phyloP scores from a whole-genome alignment of 129 eudicot genomes.

The Rutidosis leptorrhynchoides region DNA sequence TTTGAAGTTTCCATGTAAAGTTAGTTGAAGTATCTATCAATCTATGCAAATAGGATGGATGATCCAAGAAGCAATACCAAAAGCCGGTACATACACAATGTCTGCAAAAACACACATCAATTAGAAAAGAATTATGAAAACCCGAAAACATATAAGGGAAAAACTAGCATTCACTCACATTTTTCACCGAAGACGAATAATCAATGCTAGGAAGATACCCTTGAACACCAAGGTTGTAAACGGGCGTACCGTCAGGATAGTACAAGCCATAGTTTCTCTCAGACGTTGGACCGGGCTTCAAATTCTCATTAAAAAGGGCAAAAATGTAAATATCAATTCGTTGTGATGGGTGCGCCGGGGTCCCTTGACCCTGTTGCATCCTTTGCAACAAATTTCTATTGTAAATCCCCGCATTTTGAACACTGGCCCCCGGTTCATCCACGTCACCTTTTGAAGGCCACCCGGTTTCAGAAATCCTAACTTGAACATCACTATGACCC shows the following conservation, averaged over 20 bases:
- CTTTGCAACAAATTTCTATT: constrained; percentile 74
- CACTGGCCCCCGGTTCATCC: constrained; percentile 78
- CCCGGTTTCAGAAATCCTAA: constrained; percentile 87
- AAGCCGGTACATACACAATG: constrained; percentile 28
- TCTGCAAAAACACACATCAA: constrained; percentile 31
- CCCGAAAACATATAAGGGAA: constrained; percentile 14
- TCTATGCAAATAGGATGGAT: constrained; percentile 33
- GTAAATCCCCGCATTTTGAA: constrained; percentile 70
- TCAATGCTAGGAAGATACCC: constrained; percentile 62
- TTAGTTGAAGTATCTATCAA: constrained; percentile 25
- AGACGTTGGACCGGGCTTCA: constrained; percentile 82
- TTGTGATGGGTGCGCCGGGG: constrained; percentile 72
- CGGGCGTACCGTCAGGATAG: constrained; percentile 83
- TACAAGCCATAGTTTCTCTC: constrained; percentile 93
- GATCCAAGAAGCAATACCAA: constrained; percentile 29
- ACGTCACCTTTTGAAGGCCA: constrained; percentile 98
- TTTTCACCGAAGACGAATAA: constrained; percentile 59
- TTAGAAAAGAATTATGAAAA: not conserved
- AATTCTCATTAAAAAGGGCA: constrained; percentile 89
- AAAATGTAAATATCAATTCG: constrained; percentile 74
- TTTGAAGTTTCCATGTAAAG: constrained; percentile 24
- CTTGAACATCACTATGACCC: constrained; percentile 69
- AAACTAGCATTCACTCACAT: constrained; percentile 42
- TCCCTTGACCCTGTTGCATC: constrained; percentile 58
- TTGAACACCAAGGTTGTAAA: constrained; percentile 79